Evolutionary conservation across 495 filamentous ascomycete species (phyloP).

Genomic region (Aspergillus baeticus): DNA sequence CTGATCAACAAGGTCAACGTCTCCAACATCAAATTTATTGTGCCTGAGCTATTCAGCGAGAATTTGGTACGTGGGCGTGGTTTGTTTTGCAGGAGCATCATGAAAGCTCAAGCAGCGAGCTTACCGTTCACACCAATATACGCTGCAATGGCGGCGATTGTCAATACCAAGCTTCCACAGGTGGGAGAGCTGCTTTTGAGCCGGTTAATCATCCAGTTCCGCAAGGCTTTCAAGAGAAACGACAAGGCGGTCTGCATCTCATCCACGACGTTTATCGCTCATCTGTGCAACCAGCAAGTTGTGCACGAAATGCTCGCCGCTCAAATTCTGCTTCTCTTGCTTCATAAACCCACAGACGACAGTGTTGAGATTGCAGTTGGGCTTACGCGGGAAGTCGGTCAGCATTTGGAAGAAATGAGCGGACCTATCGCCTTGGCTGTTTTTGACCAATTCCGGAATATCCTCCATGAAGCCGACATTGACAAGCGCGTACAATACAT

Average conservation of each 20-base stretch:
- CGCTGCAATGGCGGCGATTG: constrained; percentile 90
- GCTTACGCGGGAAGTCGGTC: constrained; percentile 84
- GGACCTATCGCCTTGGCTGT: constrained; percentile 79
- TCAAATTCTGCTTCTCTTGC: constrained; percentile 82
- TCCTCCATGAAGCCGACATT: constrained; percentile 92
- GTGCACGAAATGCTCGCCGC: constrained; percentile 90
- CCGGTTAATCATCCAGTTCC: constrained; percentile 85
- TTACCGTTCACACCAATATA: constrained; percentile 95
- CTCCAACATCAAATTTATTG: constrained; percentile 95
- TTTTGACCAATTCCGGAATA: constrained; percentile 92
- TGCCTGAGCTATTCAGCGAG: constrained; percentile 91
- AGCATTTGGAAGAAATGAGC: constrained; percentile 93
- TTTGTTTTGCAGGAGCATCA: constrained; percentile 89
- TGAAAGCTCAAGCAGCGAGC: constrained; percentile 97
- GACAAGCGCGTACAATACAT: constrained; percentile 97
- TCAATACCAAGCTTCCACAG: constrained; percentile 94
- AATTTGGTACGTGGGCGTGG: constrained; percentile 90
- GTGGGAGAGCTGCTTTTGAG: constrained; percentile 89
- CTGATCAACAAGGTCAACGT: constrained; percentile 98
- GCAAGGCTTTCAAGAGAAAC: constrained; percentile 93
- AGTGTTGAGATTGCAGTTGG: constrained; percentile 97
- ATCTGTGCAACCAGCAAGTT: constrained; percentile 92
- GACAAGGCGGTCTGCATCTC: constrained; percentile 94
- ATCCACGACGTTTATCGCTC: constrained; percentile 90
- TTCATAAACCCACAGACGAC: constrained; percentile 94